Conservation (phyloP, 257 asterid genomes). For the Nicotiana attenuata region DNA sequence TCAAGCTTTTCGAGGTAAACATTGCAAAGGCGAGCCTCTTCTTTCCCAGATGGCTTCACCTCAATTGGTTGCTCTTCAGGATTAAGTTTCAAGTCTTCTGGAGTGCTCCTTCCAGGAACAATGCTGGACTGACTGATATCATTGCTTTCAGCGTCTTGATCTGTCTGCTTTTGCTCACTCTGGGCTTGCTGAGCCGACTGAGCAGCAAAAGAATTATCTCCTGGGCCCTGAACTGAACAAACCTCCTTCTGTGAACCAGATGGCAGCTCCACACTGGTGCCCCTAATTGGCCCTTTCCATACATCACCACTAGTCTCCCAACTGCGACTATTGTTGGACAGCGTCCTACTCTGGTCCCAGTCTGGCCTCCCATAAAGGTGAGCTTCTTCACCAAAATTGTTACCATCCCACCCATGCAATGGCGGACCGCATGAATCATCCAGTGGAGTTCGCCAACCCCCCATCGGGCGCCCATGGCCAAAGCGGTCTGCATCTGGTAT, state of each 20-base stretch:
- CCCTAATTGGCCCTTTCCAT: conserved; percentile 66
- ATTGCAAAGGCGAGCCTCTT: conserved; percentile 33
- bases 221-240: conserved; percentile 31
- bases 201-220: conserved; percentile 37
- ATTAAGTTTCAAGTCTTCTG: conserved; percentile 28
- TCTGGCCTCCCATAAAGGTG: conserved; percentile 74
- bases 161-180: conserved; percentile 40
- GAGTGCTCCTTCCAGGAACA: conserved; percentile 33
- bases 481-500: conserved; percentile 73
- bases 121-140: conserved; percentile 34
- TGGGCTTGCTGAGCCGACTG: conserved; percentile 42
- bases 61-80: conserved; percentile 26
- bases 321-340: conserved; percentile 23
- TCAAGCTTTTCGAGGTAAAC: conserved; percentile 77
- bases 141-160: conserved; percentile 42
- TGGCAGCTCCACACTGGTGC: conserved; percentile 47
- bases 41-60: conserved; percentile 37
- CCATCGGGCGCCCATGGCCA: conserved; percentile 77
- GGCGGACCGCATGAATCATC: conserved; percentile 60
- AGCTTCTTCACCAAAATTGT: conserved; percentile 75
- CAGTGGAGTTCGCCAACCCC: conserved; percentile 76
- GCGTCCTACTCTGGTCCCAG: conserved; percentile 49
- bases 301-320: conserved; percentile 61
- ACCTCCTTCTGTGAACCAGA: conserved; percentile 56
- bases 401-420: conserved; percentile 72